Percentiles rank a stretch among this genome's conserved stretches.
Conservation (phyloP, 495 filamentous ascomycete genomes). For the Penicillium taxi region DNA sequence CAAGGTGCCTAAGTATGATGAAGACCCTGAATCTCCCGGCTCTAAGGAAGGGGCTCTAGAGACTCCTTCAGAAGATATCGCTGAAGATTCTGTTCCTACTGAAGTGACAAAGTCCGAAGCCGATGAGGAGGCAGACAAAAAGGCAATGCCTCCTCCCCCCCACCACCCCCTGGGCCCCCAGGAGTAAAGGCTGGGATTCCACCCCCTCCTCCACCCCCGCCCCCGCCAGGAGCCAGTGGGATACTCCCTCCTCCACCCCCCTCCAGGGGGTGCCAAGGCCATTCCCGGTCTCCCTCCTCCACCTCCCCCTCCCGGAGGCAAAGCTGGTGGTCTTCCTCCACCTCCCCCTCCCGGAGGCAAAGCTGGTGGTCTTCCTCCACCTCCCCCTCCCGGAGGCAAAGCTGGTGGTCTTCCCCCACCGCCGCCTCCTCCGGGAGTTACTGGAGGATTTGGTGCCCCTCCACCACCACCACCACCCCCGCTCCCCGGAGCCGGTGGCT, state of each 20-base stretch:
- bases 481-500: slow-evolving; percentile 28
- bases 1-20: slow-evolving; percentile 69
- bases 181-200: slow-evolving; percentile 10
- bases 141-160: slow-evolving; percentile 41
- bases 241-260: slow-evolving; percentile 34
- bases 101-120: slow-evolving; percentile 17
- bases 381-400: slow-evolving; percentile 42
- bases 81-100: slow-evolving; percentile 26
- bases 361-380: slow-evolving; percentile 27
- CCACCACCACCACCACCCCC: slow-evolving; percentile 61
- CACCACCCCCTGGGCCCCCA: slow-evolving; percentile 23
- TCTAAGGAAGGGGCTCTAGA: slow-evolving; percentile 39
- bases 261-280: slow-evolving; percentile 25
- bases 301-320: slow-evolving; percentile 40
- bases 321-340: slow-evolving; percentile 39
- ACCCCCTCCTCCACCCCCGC: slow-evolving; percentile 39
- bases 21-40: slow-evolving; percentile 52
- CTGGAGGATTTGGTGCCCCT: slow-evolving; percentile 25
- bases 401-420: slow-evolving; percentile 40
- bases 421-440: slow-evolving; percentile 39
- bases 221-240: slow-evolving; percentile 32
- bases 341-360: slow-evolving; percentile 36
- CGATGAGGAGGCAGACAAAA: slow-evolving; percentile 14
- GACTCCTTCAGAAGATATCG: slow-evolving; percentile 24
- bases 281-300: slow-evolving; percentile 31